Evolutionary conservation across 352 stramenopile species (phyloP).

Genomic region (Discostella stelligera): DNA sequence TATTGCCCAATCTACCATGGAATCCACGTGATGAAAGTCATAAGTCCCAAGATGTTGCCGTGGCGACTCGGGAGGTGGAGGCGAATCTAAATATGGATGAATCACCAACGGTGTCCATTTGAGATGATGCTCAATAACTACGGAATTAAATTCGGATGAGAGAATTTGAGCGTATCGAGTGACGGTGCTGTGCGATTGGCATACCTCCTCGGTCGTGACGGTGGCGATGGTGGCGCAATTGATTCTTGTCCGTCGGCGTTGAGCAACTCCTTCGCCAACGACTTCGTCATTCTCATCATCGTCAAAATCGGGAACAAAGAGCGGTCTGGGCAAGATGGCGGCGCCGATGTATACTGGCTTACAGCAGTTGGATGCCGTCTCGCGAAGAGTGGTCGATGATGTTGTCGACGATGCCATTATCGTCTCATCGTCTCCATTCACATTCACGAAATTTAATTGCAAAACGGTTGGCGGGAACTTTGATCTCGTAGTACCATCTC

Average conservation of each 20-base stretch:
- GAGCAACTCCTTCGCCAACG: neutral
- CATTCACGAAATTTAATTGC: no score
- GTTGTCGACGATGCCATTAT: no score
- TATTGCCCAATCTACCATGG: slow-evolving; percentile 82
- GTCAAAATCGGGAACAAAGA: slow-evolving; percentile 54
- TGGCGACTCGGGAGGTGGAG: slow-evolving; percentile 36
- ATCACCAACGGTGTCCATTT: slow-evolving; percentile 78
- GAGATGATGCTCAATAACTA: slow-evolving; percentile 83
- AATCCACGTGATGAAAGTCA: slow-evolving; percentile 81
- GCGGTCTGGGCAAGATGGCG: slow-evolving; percentile 65
- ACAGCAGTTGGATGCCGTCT: slow-evolving; percentile 54
- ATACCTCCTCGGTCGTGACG: slow-evolving; percentile 32
- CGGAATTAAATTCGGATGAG: slow-evolving; percentile 79
- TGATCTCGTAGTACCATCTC: no score
- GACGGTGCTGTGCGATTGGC: slow-evolving; percentile 4
- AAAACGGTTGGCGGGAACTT: no score
- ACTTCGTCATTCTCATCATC: slow-evolving; percentile 11
- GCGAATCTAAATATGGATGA: no score
- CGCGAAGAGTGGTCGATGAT: slow-evolving; percentile 33
- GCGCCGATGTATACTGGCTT: slow-evolving; percentile 72
- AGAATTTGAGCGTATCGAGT: slow-evolving; percentile 63
- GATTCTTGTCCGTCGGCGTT: slow-evolving; percentile 17
- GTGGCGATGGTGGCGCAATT: slow-evolving; percentile 41
- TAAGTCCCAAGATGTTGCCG: slow-evolving; percentile 62
- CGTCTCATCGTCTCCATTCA: no score